Percentiles rank a stretch among this genome's conserved stretches.
phyloP scores from a whole-genome alignment of 371 early-diverging fungal species.

The Encephalitozoon cuniculi region DNA sequence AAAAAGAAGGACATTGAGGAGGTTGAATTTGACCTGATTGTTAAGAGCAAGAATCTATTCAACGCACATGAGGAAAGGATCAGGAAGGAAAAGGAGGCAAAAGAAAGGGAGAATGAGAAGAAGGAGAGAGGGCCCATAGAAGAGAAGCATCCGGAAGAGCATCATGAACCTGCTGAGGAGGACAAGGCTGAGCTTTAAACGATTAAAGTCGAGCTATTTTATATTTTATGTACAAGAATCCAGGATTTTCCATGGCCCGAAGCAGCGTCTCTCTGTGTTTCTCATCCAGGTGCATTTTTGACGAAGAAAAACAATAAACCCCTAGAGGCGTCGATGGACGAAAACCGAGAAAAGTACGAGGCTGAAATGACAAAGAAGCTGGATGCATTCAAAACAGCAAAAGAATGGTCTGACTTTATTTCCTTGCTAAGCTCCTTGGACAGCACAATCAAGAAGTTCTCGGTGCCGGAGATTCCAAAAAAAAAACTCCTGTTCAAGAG shows the following conservation, averaged over 20 bases:
- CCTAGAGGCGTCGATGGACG: background rate
- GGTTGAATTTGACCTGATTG: background rate
- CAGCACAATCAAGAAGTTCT: slow-evolving; percentile 45
- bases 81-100: background rate
- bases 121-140: background rate
- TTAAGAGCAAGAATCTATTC: background rate
- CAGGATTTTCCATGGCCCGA: background rate
- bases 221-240: background rate
- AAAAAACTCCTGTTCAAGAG: slow-evolving; percentile 79
- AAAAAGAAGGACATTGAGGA: slow-evolving; percentile 6
- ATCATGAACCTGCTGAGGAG: background rate
- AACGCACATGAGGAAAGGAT: slow-evolving; percentile 3
- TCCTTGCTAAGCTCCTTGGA: slow-evolving; percentile 47
- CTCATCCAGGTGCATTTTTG: background rate
- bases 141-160: background rate
- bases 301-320: background rate
- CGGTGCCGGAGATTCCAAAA: slow-evolving; percentile 63
- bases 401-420: slow-evolving; percentile 61
- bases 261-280: background rate
- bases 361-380: slow-evolving; percentile 55
- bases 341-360: slow-evolving; percentile 44
- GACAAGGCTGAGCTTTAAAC: background rate
- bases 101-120: background rate
- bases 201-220: background rate
- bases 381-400: slow-evolving; percentile 58